phyloP scores from a whole-genome alignment of 2,329 filamentous ascomycete species.

The Apiospora marii region DNA sequence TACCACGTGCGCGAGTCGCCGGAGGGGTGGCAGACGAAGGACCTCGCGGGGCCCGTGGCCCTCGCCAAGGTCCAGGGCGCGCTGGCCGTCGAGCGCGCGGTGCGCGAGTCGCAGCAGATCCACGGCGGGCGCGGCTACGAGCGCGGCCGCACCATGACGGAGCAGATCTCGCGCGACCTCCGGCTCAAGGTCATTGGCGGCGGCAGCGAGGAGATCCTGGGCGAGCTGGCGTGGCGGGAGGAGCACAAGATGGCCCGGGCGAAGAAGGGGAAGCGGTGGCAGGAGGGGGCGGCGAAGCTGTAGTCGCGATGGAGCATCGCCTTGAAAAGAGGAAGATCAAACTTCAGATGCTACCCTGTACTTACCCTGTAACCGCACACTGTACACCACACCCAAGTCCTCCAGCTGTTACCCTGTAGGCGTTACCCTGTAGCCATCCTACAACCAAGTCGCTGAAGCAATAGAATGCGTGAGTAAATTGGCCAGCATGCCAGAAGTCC shows the following conservation, averaged over 20 bases:
- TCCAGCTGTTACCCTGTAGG: too few relatives aligned
- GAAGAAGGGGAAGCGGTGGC: constrained; percentile 36
- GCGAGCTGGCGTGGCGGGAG: constrained; percentile 94
- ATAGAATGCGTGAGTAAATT: too few relatives aligned
- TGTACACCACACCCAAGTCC: too few relatives aligned
- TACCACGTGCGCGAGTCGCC: constrained; percentile 76
- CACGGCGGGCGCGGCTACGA: constrained; percentile 95
- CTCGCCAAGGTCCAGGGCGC: constrained; percentile 93
- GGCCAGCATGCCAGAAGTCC: neutral
- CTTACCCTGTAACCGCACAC: too few relatives aligned
- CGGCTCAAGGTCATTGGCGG: constrained; percentile 96
- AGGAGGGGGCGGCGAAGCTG: constrained; percentile 97
- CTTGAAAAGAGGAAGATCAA: neutral
- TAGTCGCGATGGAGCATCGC: constrained; percentile 49
- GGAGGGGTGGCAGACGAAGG: constrained; percentile 87
- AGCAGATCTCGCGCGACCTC: constrained; percentile 93
- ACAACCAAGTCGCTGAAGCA: too few relatives aligned
- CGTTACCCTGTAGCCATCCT: too few relatives aligned
- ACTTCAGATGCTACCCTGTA: too few relatives aligned
- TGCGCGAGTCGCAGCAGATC: constrained; percentile 94
- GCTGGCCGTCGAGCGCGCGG: constrained; percentile 96
- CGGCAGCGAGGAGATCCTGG: constrained; percentile 97
- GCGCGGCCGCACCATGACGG: constrained; percentile 90
- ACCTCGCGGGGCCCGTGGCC: constrained; percentile 96
- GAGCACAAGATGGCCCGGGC: constrained; percentile 83